These are phyloP conservation scores for Cynara cardunculus DNA, from an alignment of 129 eudicot genomes.

Conservation along the genomic window DNA sequence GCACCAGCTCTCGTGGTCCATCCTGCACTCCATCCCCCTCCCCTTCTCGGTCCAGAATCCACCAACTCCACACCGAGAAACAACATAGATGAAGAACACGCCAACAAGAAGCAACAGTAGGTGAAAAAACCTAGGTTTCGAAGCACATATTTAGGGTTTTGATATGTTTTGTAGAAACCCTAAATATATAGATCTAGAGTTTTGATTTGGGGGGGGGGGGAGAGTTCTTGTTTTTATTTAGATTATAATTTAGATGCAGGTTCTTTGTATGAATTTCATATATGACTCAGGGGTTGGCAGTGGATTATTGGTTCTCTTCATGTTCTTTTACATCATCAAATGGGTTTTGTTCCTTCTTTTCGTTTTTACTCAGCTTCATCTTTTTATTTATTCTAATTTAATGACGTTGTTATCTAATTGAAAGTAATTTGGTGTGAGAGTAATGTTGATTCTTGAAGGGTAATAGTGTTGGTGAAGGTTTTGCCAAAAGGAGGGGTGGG, in stretches of 20 bases:
- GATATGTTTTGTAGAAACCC: neutral
- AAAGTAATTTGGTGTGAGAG: no score
- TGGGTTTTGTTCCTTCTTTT: neutral
- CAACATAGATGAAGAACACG: neutral
- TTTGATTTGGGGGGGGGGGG: no score
- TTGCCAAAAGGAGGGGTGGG: no score
- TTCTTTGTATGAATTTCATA: no score
- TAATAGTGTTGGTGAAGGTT: no score
- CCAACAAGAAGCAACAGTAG: neutral
- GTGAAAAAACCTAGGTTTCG: neutral
- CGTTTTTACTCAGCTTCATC: neutral
- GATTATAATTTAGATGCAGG: no score
- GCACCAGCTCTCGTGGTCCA: neutral
- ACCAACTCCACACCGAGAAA: neutral
- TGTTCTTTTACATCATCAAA: neutral
- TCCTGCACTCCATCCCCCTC: neutral
- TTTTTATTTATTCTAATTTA: no score
- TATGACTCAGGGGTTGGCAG: neutral
- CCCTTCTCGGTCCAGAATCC: neutral
- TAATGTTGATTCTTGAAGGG: no score
- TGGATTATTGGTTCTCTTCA: neutral
- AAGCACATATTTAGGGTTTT: neutral
- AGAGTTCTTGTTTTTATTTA: no score
- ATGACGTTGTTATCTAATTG: no score
- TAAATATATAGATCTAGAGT: neutral